Evolutionary conservation across 2,329 filamentous ascomycete genomes (phyloP).

Genomic region (Diplodia intermedia): DNA sequence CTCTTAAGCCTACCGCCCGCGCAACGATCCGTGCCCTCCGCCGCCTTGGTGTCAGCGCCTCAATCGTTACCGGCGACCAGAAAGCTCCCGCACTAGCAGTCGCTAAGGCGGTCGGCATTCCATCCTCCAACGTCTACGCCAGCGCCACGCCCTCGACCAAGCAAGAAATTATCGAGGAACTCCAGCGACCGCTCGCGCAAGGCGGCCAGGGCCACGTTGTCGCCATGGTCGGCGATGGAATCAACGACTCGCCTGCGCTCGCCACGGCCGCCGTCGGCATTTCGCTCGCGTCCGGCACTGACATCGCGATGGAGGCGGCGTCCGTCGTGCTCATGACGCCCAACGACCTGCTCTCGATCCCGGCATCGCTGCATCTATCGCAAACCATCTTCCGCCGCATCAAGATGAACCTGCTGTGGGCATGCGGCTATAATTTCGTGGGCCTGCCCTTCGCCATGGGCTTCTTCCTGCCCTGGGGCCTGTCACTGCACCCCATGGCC

Average conservation of each 20-base stretch:
- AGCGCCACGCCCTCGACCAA: slow-evolving; percentile 93
- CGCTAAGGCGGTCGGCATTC: slow-evolving; percentile 81
- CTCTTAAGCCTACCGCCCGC: slow-evolving; percentile 84
- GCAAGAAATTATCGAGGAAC: slow-evolving; percentile 77
- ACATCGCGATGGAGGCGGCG: slow-evolving; percentile 97
- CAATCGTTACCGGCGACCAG: slow-evolving; percentile 94
- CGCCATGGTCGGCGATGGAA: slow-evolving; percentile 95
- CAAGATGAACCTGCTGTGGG: slow-evolving; percentile 91
- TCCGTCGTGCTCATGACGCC: slow-evolving; percentile 95
- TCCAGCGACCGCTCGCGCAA: slow-evolving; percentile 63
- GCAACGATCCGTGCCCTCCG: slow-evolving; percentile 82
- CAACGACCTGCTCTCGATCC: slow-evolving; percentile 90
- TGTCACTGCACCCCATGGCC: slow-evolving; percentile 89
- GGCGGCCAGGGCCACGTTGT: slow-evolving; percentile 70
- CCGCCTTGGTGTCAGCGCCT: slow-evolving; percentile 83
- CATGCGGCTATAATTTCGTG: slow-evolving; percentile 88
- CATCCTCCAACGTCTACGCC: slow-evolving; percentile 76
- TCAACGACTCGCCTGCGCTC: slow-evolving; percentile 96
- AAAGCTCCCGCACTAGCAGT: slow-evolving; percentile 83
- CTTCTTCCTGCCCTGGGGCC: slow-evolving; percentile 86
- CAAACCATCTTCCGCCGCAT: slow-evolving; percentile 89
- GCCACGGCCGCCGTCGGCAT: slow-evolving; percentile 93
- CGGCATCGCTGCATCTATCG: slow-evolving; percentile 81
- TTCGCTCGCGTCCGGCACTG: slow-evolving; percentile 88
- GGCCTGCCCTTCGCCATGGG: slow-evolving; percentile 98